Evolutionary conservation across 305 asterid genomes (phyloP).

Genomic region (Coffea humblotiana): DNA sequence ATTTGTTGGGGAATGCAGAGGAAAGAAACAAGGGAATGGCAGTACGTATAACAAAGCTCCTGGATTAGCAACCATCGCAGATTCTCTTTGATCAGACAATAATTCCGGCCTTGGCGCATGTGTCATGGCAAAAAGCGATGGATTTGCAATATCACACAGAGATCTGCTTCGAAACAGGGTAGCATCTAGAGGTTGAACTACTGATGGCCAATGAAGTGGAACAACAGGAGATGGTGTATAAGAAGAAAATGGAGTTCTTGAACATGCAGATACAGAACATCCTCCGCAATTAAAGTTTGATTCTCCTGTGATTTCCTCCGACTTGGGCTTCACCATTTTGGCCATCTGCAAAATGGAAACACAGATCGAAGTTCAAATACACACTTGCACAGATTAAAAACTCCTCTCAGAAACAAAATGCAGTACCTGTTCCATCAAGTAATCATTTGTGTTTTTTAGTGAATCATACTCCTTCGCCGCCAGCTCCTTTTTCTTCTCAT

Average conservation of each 20-base stretch:
- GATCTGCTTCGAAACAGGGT: conserved; percentile 23
- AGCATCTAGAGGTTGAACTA: conserved; percentile 34
- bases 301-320: conserved; percentile 22
- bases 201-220: conserved; percentile 46
- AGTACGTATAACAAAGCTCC: conserved; percentile 38
- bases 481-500: conserved; percentile 52
- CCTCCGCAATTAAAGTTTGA: conserved; percentile 20
- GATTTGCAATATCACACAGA: conserved; percentile 15
- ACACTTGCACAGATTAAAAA: background rate
- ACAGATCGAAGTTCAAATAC: background rate
- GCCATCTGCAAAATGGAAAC: conserved; percentile 34
- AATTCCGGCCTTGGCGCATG: conserved; percentile 11
- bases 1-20: conserved; percentile 25
- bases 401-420: background rate
- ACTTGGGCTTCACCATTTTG: conserved; percentile 27
- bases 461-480: conserved; percentile 38
- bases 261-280: conserved; percentile 22
- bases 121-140: conserved; percentile 25
- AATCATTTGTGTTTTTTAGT: conserved; percentile 40
- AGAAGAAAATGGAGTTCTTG: conserved; percentile 21
- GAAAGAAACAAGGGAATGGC: conserved; percentile 57
- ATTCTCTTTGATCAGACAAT: conserved; percentile 30
- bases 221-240: conserved; percentile 33
- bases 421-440: conserved; percentile 50
- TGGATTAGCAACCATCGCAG: conserved; percentile 23